Evolutionary conservation across 2,329 filamentous ascomycete genomes (phyloP).

Genomic region (Fusarium sp.): DNA sequence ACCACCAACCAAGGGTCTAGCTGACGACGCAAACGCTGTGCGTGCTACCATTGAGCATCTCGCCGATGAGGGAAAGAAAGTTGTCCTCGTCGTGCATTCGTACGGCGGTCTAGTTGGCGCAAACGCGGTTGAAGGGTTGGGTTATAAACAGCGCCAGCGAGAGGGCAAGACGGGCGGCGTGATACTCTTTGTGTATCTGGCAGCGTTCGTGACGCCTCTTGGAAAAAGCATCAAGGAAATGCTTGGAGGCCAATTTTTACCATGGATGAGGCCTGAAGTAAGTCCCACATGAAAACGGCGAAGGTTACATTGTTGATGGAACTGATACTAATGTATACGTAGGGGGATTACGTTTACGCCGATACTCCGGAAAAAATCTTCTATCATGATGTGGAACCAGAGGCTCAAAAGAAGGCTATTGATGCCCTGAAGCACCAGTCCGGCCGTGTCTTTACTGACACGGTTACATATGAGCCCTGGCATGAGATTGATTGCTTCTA

Average conservation of each 20-base stretch:
- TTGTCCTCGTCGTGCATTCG: constrained; percentile 54
- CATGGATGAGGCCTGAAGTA: constrained; percentile 44
- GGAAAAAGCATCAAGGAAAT: constrained; percentile 40
- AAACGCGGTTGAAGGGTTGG: constrained; percentile 49
- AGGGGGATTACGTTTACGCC: constrained; percentile 27
- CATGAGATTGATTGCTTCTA: constrained; percentile 42
- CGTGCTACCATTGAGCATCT: constrained; percentile 42
- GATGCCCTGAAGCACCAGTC: constrained; percentile 27
- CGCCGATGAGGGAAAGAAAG: constrained; percentile 48
- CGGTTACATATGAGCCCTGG: constrained; percentile 42
- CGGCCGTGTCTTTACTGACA: constrained; percentile 30
- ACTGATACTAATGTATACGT: not conserved
- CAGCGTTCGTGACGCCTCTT: constrained; percentile 46
- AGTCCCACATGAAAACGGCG: not conserved
- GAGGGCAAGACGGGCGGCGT: constrained; percentile 51
- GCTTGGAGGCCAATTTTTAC: constrained; percentile 39
- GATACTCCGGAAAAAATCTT: constrained; percentile 34
- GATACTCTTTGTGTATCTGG: constrained; percentile 48
- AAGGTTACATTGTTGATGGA: not conserved
- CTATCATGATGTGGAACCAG: constrained; percentile 39
- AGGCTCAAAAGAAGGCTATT: constrained; percentile 19
- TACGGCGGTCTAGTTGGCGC: constrained; percentile 54
- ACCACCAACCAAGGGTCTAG: constrained; percentile 38
- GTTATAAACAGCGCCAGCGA: constrained; percentile 45
- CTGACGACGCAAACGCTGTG: constrained; percentile 47